Percentiles rank a stretch among this genome's conserved stretches.
These are phyloP conservation scores for Fraxinus nigra DNA, from an alignment of 305 asterid genomes.

Conservation along the genomic window DNA sequence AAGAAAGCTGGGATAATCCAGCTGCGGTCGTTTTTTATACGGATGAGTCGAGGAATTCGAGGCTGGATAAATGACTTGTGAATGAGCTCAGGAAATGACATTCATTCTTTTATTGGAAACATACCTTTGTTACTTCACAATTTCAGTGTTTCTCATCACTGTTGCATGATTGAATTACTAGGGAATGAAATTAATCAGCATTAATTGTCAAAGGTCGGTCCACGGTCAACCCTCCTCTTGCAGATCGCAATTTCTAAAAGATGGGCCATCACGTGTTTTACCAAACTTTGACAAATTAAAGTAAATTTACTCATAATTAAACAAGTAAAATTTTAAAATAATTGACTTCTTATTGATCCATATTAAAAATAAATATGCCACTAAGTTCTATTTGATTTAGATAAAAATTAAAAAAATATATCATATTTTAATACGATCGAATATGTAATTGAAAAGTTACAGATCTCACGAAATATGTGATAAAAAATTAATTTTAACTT, in stretches of 20 bases:
- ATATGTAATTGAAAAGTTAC: not conserved
- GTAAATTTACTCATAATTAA: not conserved
- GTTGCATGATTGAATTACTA: not conserved
- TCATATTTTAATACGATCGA: not conserved
- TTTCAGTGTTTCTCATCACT: not conserved
- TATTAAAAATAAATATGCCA: not conserved
- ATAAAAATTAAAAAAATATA: not conserved
- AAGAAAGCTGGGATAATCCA: constrained; percentile 29
- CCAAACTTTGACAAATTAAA: not conserved
- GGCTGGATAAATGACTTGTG: constrained; percentile 13
- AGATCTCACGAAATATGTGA: not conserved
- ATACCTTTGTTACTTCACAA: not conserved
- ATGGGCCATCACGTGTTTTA: not conserved
- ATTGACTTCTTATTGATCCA: not conserved
- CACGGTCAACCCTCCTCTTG: not conserved
- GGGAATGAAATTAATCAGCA: not conserved
- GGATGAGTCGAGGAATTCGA: constrained; percentile 17
- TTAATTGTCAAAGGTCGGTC: not conserved
- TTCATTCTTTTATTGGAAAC: constrained; percentile 28
- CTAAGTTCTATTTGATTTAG: not conserved
- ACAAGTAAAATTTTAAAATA: not conserved
- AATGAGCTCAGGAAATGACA: constrained; percentile 18
- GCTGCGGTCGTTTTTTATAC: constrained; percentile 18
- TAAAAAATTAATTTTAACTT: not conserved
- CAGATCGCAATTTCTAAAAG: not conserved